phyloP scores from a whole-genome alignment of 768 basidiomycete species.

The Tylopilus vinaceipallidus region DNA sequence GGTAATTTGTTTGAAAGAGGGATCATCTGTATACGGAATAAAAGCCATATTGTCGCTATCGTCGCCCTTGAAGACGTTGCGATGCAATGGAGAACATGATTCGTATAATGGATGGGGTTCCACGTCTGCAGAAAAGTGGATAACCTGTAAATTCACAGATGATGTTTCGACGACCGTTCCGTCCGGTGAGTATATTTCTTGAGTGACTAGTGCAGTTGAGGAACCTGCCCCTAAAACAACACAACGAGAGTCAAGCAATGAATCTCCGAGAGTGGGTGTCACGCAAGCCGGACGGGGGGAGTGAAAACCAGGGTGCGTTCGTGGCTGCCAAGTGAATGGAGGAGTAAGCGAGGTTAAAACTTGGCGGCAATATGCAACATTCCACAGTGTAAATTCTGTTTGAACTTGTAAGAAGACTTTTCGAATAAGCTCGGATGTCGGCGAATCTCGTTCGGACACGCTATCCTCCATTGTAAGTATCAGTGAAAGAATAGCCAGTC shows the following conservation, averaged over 20 bases:
- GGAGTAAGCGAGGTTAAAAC: conserved; percentile 13
- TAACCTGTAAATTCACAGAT: conserved; percentile 14
- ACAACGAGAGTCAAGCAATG: not conserved
- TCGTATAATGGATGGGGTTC: conserved; percentile 48
- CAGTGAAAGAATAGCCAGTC: not conserved
- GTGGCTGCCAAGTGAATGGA: conserved; percentile 16
- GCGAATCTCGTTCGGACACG: not conserved
- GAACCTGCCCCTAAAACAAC: not conserved
- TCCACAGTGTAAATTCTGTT: conserved; percentile 25
- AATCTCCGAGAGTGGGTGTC: not conserved
- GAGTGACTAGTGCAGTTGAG: conserved; percentile 1
- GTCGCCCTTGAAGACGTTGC: conserved; percentile 53
- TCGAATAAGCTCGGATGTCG: conserved; percentile 13
- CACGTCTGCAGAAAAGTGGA: conserved; percentile 11
- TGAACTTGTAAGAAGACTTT: conserved; percentile 21
- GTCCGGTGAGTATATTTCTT: conserved; percentile 16
- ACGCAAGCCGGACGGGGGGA: not conserved
- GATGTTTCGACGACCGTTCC: conserved; percentile 10
- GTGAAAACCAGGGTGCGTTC: conserved; percentile 12
- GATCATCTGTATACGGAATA: conserved; percentile 63
- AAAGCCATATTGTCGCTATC: conserved; percentile 58
- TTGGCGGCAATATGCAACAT: conserved; percentile 11
- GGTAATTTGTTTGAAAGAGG: conserved; percentile 40
- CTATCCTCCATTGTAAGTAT: not conserved
- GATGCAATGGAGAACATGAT: conserved; percentile 48